These are phyloP conservation scores for Discostella stelligeroides DNA, from an alignment of 108 stramenopile species.

Conservation along the genomic window DNA sequence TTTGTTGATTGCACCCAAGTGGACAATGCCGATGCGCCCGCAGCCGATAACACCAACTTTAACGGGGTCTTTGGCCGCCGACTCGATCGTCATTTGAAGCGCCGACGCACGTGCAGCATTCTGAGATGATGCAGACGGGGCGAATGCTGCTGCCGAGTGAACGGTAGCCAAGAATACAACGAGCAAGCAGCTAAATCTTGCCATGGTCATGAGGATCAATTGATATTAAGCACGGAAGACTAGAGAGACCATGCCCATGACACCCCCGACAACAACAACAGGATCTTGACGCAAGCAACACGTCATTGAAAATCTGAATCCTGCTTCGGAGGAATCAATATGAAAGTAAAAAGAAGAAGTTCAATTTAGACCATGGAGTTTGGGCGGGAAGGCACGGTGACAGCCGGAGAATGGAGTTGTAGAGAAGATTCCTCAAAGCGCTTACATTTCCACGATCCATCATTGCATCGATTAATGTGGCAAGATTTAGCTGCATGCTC, in stretches of 20 bases:
- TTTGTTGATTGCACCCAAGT: conserved; percentile 94
- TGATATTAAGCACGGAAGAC: not conserved
- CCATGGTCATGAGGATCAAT: conserved; percentile 28
- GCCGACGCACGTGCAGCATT: conserved; percentile 19
- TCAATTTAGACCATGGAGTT: too few relatives aligned
- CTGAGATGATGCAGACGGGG: conserved; percentile 11
- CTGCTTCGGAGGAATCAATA: too few relatives aligned
- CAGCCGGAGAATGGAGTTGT: too few relatives aligned
- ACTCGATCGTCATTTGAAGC: conserved; percentile 56
- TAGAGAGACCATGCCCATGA: too few relatives aligned
- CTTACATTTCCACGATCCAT: too few relatives aligned
- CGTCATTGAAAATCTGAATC: too few relatives aligned
- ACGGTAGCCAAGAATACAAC: conserved; percentile 24
- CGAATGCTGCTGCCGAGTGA: conserved; percentile 33
- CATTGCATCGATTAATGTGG: too few relatives aligned
- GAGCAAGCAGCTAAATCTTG: conserved; percentile 30
- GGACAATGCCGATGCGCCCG: conserved; percentile 94
- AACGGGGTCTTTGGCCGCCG: conserved; percentile 51
- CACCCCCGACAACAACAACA: too few relatives aligned
- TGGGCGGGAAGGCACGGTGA: too few relatives aligned
- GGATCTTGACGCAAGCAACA: too few relatives aligned
- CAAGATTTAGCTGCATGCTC: conserved; percentile 30
- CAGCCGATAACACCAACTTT: conserved; percentile 95
- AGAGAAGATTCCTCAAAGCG: too few relatives aligned
- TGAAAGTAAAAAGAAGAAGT: too few relatives aligned